Evolutionary conservation across 768 basidiomycete species (phyloP).

Genomic region (Kondoa subrosea): DNA sequence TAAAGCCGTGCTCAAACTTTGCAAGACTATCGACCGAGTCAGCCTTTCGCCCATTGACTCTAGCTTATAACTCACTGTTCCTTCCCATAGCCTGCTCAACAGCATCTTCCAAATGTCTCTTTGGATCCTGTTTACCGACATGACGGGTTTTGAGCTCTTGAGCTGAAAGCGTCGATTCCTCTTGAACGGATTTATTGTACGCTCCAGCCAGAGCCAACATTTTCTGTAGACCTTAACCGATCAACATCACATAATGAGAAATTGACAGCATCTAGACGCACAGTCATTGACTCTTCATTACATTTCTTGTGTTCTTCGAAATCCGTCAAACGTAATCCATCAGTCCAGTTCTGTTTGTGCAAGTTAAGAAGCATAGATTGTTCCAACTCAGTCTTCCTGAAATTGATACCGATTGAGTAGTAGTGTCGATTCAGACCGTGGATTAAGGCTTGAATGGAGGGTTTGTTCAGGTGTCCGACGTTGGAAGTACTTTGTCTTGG

Average conservation of each 20-base stretch:
- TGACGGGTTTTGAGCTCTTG: slow-evolving; percentile 83
- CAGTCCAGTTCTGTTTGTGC: slow-evolving; percentile 98
- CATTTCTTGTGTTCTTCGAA: slow-evolving; percentile 70
- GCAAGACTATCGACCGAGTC: no score
- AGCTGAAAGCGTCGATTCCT: slow-evolving; percentile 82
- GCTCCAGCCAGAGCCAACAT: slow-evolving; percentile 84
- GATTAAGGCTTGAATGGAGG: slow-evolving; percentile 72
- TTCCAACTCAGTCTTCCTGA: slow-evolving; percentile 94
- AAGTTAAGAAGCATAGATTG: slow-evolving; percentile 98
- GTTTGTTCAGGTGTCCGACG: slow-evolving; percentile 96
- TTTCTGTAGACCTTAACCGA: slow-evolving; percentile 39
- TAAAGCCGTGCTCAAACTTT: neutral
- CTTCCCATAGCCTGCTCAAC: slow-evolving; percentile 90
- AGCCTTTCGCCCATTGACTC: no score
- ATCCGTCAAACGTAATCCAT: slow-evolving; percentile 79
- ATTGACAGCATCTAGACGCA: slow-evolving; percentile 32
- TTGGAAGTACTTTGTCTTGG: slow-evolving; percentile 94
- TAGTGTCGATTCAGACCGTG: slow-evolving; percentile 96
- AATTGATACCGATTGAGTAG: slow-evolving; percentile 93
- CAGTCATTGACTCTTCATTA: slow-evolving; percentile 91
- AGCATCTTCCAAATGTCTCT: slow-evolving; percentile 89
- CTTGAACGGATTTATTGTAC: slow-evolving; percentile 95
- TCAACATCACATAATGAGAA: neutral
- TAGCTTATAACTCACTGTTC: no score
- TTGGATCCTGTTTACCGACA: slow-evolving; percentile 42